phyloP scores from a whole-genome alignment of 495 filamentous ascomycete genomes.

The Amniculicola lignicola region DNA sequence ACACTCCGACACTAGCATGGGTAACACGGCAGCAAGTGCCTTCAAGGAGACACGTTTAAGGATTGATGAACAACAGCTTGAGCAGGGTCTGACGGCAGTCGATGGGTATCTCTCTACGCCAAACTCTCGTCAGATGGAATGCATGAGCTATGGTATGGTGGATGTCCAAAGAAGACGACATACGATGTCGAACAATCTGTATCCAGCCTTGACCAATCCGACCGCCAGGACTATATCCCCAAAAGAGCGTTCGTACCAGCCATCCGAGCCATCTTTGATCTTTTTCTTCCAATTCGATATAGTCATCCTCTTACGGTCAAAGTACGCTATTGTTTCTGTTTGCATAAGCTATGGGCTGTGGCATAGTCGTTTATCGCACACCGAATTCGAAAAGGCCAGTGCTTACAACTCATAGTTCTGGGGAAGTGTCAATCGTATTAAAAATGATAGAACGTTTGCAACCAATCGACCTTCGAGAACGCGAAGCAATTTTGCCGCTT shows the following conservation, averaged over 20 bases:
- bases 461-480: conserved; percentile 1
- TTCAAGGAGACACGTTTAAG: too few species aligned
- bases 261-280: conserved; percentile 1
- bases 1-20: not conserved
- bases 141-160: not conserved
- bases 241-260: conserved; percentile 4
- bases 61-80: conserved; percentile 5
- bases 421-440: conserved; percentile 8
- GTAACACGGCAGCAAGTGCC: not conserved
- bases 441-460: conserved; percentile 18
- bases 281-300: conserved; percentile 14
- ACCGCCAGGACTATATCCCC: not conserved
- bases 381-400: too few species aligned
- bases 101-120: conserved; percentile 3
- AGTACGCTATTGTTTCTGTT: not conserved
- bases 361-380: too few species aligned
- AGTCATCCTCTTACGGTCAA: not conserved
- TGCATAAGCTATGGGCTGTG: too few species aligned
- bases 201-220: not conserved
- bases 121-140: conserved; percentile 6
- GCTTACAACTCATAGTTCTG: conserved; percentile 5
- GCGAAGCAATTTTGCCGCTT: conserved; percentile 9
- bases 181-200: conserved; percentile 8
- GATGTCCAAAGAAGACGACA: conserved; percentile 8
- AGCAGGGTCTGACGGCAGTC: conserved; percentile 1